phyloP scores from a whole-genome alignment of 139 green algal species.

The Chlorella sp. region DNA sequence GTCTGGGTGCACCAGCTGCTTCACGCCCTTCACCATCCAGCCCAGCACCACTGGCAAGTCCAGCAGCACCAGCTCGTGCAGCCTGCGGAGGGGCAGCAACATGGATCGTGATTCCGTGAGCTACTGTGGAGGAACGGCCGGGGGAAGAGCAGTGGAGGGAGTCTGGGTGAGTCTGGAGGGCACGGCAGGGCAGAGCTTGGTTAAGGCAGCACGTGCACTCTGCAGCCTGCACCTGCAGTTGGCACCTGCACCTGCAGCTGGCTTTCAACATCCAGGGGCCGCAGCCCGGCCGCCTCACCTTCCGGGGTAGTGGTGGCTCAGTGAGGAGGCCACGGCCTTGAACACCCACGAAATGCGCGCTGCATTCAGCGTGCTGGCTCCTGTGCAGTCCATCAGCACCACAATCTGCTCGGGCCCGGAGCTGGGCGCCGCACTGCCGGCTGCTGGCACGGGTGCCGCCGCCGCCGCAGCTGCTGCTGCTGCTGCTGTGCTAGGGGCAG shows the following conservation, averaged over 20 bases:
- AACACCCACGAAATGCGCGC: constrained; percentile 35
- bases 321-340: constrained; percentile 36
- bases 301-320: constrained; percentile 56
- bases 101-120: background rate
- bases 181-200: background rate
- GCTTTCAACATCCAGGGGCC: background rate
- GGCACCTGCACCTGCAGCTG: no score
- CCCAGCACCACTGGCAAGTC: constrained; percentile 44
- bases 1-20: constrained; percentile 43
- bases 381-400: constrained; percentile 39
- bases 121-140: no score
- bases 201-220: background rate
- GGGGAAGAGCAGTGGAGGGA: no score
- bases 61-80: constrained; percentile 53
- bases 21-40: constrained; percentile 47
- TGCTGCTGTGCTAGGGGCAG: background rate
- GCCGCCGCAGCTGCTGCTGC: background rate
- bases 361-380: constrained; percentile 21
- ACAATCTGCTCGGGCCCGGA: constrained; percentile 3
- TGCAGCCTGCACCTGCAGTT: background rate
- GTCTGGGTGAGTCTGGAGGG: background rate
- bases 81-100: background rate
- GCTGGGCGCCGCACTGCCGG: background rate
- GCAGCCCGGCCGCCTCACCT: background rate
- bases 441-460: no score